Conservation (phyloP, 2,329 filamentous ascomycete species). For the Amylocarpus encephaloides region DNA sequence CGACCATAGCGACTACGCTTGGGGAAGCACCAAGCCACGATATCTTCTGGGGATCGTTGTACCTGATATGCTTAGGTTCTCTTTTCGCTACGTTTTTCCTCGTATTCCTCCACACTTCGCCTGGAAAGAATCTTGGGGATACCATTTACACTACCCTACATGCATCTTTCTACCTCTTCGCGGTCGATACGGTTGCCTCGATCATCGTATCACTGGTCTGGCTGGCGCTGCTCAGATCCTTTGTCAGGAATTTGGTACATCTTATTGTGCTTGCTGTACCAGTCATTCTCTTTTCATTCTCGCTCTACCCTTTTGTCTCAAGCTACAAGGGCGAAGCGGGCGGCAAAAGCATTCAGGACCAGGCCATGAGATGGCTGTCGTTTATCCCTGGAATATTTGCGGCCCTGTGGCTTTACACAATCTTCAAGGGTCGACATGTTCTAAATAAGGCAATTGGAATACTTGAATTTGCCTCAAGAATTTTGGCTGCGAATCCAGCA, state of each 20-base stretch:
- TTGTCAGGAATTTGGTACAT: slow-evolving; percentile 77
- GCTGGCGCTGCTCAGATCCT: slow-evolving; percentile 82
- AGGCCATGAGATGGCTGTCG: slow-evolving; percentile 80
- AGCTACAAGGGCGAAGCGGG: slow-evolving; percentile 75
- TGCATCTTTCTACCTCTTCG: slow-evolving; percentile 81
- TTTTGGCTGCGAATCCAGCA: slow-evolving; percentile 77
- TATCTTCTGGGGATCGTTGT: slow-evolving; percentile 85
- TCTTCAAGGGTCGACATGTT: slow-evolving; percentile 72
- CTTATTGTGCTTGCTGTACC: slow-evolving; percentile 79
- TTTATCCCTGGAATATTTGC: slow-evolving; percentile 69
- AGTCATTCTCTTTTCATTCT: slow-evolving; percentile 79
- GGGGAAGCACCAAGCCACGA: slow-evolving; percentile 76
- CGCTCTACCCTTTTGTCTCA: slow-evolving; percentile 82
- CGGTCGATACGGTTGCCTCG: slow-evolving; percentile 86
- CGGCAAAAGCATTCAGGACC: slow-evolving; percentile 78
- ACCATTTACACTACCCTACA: slow-evolving; percentile 89
- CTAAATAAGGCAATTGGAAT: slow-evolving; percentile 80
- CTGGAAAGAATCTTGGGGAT: slow-evolving; percentile 70
- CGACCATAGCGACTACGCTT: slow-evolving; percentile 50
- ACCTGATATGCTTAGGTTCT: slow-evolving; percentile 74
- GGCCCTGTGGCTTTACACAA: slow-evolving; percentile 74
- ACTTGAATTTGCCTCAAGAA: slow-evolving; percentile 84
- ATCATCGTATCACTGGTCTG: slow-evolving; percentile 82
- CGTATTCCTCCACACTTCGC: slow-evolving; percentile 82
- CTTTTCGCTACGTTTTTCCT: slow-evolving; percentile 85